A percentile compares a stretch with the other conserved stretches of the same genome.
These are phyloP conservation scores for Ogataea trehalophila DNA, from an alignment of 805 yeast species.

Conservation along the genomic window DNA sequence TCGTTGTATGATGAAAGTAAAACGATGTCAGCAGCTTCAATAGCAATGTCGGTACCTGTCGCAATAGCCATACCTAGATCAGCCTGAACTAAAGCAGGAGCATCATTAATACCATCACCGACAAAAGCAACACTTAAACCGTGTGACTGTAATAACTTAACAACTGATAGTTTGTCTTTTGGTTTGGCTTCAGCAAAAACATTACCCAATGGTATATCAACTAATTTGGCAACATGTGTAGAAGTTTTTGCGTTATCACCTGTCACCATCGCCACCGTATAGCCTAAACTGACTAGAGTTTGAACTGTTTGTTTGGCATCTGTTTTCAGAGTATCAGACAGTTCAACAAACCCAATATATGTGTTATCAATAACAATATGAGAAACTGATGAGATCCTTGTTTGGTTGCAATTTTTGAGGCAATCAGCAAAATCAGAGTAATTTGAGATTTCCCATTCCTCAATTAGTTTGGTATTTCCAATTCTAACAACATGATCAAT, in stretches of 20 bases:
- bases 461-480: slow-evolving; percentile 49
- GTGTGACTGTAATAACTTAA: slow-evolving; percentile 47
- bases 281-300: slow-evolving; percentile 46
- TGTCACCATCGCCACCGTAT: slow-evolving; percentile 77
- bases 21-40: slow-evolving; percentile 94
- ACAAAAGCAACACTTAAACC: slow-evolving; percentile 68
- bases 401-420: slow-evolving; percentile 4
- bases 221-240: slow-evolving; percentile 51
- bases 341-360: slow-evolving; percentile 60
- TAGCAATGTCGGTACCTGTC: slow-evolving; percentile 92
- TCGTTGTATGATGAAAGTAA: slow-evolving; percentile 42
- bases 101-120: slow-evolving; percentile 98
- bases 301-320: slow-evolving; percentile 60
- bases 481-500: slow-evolving; percentile 34
- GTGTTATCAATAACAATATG: slow-evolving; percentile 49
- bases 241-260: slow-evolving; percentile 78
- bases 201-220: slow-evolving; percentile 61
- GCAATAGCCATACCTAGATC: slow-evolving; percentile 89
- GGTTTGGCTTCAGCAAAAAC: slow-evolving; percentile 79
- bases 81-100: slow-evolving; percentile 89
- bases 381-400: slow-evolving; percentile 21
- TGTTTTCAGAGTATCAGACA: slow-evolving; percentile 62
- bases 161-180: slow-evolving; percentile 63
- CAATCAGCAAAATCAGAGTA: slow-evolving; percentile 12
- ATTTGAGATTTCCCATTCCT: slow-evolving; percentile 19